Base-by-base conservation (phyloP, 192 early-diverging fungal genomes). In the Backusella tuberculispora region DNA sequence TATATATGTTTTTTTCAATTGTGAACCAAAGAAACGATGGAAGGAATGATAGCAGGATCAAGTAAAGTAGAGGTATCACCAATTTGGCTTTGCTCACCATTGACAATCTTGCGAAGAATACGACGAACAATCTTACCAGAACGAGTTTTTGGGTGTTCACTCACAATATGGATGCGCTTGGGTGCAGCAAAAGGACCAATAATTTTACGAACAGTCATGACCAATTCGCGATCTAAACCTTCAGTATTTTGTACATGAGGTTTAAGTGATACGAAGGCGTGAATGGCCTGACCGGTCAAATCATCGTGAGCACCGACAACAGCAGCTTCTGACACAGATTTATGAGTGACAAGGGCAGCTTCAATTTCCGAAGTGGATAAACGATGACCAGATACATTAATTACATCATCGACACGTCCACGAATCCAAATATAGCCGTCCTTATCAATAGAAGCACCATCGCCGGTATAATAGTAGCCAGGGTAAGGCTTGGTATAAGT, bases 371-470 rank as follows among this genome's bases (percentile, higher is more conserved):
- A 89, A 19, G 96, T 97, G n/a, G 88, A 91, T 78, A 98, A 85
- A 78, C 96, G 92, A 85, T 98, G 96, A 34, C 96, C 96, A 5
- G 93, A 90, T 44, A 98, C 96, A 83, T 96, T 97, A 81, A 98
- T 97, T 29, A 98, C 96, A 79, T 98, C 79, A 80, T 80, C 79
- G 41, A 96, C 94, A 75, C 97, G 92, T 64, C 97, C 97, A 60
- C 92, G 89, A 74, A 98, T 91, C 97, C 97, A 98, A 85, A 92
- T 91, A 89, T 96, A 98, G 47, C 95, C 96, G 74, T 98, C 97
- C 66, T 90, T 85, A 80, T 98, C 97, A 65, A 93, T 85, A 63
- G 90, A 90, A 70, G 91, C 96, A 75, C 97, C 97, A 82, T 98
- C 97, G n/a, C 97, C 97, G 14, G 95, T 94, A 82, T 96, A 98